Conservation (phyloP, 2,329 filamentous ascomycete species). For the Fusarium temperatum region DNA sequence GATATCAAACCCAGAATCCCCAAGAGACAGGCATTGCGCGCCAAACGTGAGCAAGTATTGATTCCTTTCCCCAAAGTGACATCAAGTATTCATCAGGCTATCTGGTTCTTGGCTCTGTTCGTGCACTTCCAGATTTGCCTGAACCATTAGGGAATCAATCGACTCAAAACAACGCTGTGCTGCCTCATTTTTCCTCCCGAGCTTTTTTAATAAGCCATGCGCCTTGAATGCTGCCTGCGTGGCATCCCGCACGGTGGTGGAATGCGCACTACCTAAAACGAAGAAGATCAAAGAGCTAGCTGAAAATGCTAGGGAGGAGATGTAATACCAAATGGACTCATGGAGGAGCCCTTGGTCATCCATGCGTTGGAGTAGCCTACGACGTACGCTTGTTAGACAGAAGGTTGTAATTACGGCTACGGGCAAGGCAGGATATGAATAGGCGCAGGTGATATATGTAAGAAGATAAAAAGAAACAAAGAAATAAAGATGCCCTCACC, state of each 20-base stretch:
- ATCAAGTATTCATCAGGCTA: background rate
- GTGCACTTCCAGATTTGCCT: background rate
- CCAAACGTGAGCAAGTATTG: too few species aligned
- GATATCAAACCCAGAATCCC: too few species aligned
- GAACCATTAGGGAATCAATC: background rate
- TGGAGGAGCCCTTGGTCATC: background rate
- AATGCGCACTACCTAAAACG: background rate
- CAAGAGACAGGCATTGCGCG: too few species aligned
- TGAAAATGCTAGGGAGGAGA: background rate
- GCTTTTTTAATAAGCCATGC: background rate
- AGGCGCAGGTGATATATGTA: background rate
- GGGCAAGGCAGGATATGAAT: background rate
- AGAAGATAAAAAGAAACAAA: background rate
- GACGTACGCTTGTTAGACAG: background rate
- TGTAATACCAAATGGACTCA: background rate
- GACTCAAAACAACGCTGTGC: background rate
- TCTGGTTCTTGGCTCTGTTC: background rate
- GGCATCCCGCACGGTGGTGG: background rate
- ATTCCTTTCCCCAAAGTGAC: too few species aligned
- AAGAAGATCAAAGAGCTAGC: background rate
- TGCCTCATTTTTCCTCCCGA: background rate
- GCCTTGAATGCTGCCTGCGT: background rate
- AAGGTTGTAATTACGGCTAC: background rate
- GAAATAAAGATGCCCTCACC: background rate
- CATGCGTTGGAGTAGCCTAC: background rate